Evolutionary conservation across 108 stramenopile species (phyloP).

Genomic region (Pseudonitzschia delicatissima): DNA sequence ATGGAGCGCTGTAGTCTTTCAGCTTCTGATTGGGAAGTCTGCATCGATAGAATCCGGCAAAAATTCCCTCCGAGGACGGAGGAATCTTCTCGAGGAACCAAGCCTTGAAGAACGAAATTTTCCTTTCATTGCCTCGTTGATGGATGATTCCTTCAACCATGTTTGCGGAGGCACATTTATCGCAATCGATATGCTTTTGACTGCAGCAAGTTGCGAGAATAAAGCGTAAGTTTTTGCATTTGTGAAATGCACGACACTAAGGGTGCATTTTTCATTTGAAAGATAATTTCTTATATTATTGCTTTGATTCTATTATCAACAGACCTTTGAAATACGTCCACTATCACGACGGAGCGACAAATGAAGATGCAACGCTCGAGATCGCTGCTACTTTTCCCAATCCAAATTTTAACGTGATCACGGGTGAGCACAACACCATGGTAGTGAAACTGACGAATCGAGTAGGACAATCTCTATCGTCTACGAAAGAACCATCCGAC

Average conservation of each 20-base stretch:
- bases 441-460: neutral
- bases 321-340: neutral
- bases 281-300: too few species aligned
- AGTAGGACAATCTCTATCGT: neutral
- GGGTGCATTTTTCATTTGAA: too few species aligned
- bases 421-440: neutral
- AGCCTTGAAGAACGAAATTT: conserved; percentile 11
- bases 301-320: neutral
- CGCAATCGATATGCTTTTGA: conserved; percentile 30
- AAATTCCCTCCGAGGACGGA: too few species aligned
- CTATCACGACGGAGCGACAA: neutral
- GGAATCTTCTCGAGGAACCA: too few species aligned
- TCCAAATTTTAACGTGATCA: neutral
- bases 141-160: neutral
- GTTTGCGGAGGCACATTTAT: conserved; percentile 17
- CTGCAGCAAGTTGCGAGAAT: conserved; percentile 26
- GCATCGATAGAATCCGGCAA: too few species aligned
- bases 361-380: neutral
- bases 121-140: conserved; percentile 2
- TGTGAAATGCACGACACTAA: too few species aligned
- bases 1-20: too few species aligned
- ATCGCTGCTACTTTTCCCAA: neutral
- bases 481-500: neutral
- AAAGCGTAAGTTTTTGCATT: neutral
- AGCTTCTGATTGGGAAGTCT: too few species aligned